Conservation (phyloP, 352 stramenopile genomes). For the Hyaloperonospora brassicae region DNA sequence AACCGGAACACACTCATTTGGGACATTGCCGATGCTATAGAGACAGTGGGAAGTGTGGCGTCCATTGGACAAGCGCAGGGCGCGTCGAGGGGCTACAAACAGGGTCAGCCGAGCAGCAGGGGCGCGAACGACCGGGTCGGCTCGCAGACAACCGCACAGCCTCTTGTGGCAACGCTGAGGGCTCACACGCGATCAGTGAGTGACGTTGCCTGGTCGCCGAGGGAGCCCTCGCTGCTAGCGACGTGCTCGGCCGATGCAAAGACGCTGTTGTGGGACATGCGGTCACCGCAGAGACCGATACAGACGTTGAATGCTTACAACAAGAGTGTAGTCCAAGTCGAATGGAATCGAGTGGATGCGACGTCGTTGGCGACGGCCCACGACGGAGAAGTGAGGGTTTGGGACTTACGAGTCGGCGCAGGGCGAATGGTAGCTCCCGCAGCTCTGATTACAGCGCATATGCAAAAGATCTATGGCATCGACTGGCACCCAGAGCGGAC, state of each 20-base stretch:
- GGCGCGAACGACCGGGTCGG: constrained; percentile 1
- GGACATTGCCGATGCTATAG: constrained; percentile 36
- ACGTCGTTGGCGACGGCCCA: constrained; percentile 70
- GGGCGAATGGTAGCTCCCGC: constrained; percentile 42
- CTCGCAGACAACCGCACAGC: constrained; percentile 27
- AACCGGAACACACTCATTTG: constrained; percentile 80
- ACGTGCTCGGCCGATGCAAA: constrained; percentile 72
- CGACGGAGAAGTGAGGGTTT: constrained; percentile 70
- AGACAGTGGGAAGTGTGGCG: constrained; percentile 9
- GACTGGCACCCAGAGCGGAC: constrained; percentile 73
- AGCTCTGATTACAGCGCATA: constrained; percentile 65
- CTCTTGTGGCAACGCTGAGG: constrained; percentile 64
- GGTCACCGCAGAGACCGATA: constrained; percentile 56
- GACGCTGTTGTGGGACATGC: constrained; percentile 75
- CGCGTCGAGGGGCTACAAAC: constrained; percentile 17
- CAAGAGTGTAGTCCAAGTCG: constrained; percentile 56
- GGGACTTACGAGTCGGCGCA: constrained; percentile 49
- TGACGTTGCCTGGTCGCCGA: constrained; percentile 68
- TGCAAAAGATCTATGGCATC: constrained; percentile 78
- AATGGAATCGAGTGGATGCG: constrained; percentile 68
- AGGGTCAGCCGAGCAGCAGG: constrained; percentile 10
- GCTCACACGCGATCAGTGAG: constrained; percentile 68
- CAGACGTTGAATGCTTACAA: constrained; percentile 67
- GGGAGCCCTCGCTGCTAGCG: constrained; percentile 64
- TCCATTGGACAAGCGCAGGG: constrained; percentile 19